Evolutionary conservation across 163 green algal species (phyloP).

Genomic region (Scenedesmus sp.): DNA sequence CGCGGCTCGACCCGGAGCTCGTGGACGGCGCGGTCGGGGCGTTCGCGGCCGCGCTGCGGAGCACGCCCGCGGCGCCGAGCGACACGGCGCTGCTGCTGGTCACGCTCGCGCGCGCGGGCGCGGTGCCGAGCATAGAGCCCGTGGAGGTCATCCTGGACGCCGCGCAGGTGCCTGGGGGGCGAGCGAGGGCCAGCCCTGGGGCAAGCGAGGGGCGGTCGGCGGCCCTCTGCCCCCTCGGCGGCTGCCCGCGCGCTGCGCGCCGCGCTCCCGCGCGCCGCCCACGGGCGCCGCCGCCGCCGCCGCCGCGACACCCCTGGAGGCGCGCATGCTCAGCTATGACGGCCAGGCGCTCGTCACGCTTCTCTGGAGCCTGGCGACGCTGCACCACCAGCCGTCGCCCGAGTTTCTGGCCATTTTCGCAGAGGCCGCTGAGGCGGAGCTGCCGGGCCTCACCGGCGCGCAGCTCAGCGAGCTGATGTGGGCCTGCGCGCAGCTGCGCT

Average conservation of each 20-base stretch:
- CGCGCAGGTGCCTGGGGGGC: no score
- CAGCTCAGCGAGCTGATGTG: slow-evolving; percentile 32
- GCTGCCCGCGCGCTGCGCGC: no score
- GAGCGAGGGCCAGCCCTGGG: no score
- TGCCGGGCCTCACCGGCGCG: slow-evolving; percentile 7
- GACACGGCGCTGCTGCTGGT: slow-evolving; percentile 40
- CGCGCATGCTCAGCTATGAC: not conserved
- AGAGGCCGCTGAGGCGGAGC: slow-evolving; percentile 15
- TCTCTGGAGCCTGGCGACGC: slow-evolving; percentile 32
- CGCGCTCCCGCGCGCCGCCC: no score
- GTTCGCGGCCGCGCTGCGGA: not conserved
- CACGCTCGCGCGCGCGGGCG: slow-evolving; percentile 13
- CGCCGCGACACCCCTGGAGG: no score
- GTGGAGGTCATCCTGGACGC: no score
- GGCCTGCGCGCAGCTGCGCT: slow-evolving; percentile 12
- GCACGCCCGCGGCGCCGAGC: not conserved
- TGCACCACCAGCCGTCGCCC: slow-evolving; percentile 39
- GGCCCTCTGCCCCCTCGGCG: no score
- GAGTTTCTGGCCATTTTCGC: slow-evolving; percentile 31
- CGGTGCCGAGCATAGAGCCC: no score
- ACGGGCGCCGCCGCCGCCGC: no score
- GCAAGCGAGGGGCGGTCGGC: no score
- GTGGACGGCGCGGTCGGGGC: slow-evolving; percentile 31
- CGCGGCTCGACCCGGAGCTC: not conserved
- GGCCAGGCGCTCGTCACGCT: slow-evolving; percentile 25